phyloP scores from a whole-genome alignment of 23 red algal genomes.

The Gracilaria caudata region DNA sequence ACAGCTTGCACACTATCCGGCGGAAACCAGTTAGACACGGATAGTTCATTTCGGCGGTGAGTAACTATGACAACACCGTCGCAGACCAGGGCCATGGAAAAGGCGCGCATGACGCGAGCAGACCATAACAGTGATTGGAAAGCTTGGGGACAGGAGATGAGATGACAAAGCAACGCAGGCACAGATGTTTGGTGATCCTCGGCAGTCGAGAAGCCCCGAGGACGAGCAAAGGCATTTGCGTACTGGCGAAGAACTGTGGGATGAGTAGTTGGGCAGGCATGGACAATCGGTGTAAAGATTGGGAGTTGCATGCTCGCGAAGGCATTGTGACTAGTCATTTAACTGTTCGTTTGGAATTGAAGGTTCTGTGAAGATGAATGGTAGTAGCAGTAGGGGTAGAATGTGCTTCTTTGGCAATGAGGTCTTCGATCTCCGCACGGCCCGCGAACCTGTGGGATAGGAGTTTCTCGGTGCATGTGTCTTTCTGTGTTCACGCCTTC shows the following conservation, averaged over 20 bases:
- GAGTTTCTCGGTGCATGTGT: too few species aligned
- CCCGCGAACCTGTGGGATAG: too few species aligned
- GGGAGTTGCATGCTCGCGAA: not conserved
- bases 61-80: conserved; percentile 5
- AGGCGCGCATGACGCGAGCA: not conserved
- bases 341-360: too few species aligned
- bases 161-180: not conserved
- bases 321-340: too few species aligned
- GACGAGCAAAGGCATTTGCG: not conserved
- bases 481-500: too few species aligned
- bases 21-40: not conserved
- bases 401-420: too few species aligned
- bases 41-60: not conserved
- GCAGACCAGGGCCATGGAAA: not conserved
- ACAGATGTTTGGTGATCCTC: not conserved
- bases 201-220: conserved; percentile 11
- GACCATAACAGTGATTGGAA: conserved; percentile 8
- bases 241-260: not conserved
- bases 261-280: not conserved
- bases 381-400: too few species aligned
- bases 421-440: too few species aligned
- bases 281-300: not conserved
- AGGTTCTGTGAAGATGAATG: too few species aligned
- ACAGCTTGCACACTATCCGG: not conserved
- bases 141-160: not conserved